These are phyloP conservation scores for Lactarius psammicola DNA, from an alignment of 768 basidiomycete genomes.

Conservation along the genomic window DNA sequence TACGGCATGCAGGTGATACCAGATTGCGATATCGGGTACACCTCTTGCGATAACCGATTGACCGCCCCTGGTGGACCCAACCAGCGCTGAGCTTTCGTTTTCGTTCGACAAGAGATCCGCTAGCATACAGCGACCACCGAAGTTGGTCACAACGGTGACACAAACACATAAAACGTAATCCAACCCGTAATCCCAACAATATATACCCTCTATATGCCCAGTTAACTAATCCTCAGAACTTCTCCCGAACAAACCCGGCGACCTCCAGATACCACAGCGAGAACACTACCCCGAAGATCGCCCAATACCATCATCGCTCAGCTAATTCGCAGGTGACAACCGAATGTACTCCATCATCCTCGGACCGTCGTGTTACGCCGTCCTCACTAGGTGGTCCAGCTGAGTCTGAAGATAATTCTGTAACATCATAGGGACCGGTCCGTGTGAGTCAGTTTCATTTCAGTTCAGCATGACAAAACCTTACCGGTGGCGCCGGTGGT, in stretches of 20 bases:
- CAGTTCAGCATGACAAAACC: neutral
- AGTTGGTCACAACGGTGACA: slow-evolving; percentile 2
- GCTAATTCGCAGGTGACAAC: neutral
- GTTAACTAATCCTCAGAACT: slow-evolving; percentile 13
- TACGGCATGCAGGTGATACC: neutral
- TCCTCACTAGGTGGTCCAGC: neutral
- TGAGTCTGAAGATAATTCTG: neutral
- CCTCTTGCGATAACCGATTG: slow-evolving; percentile 2
- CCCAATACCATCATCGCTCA: slow-evolving; percentile 28
- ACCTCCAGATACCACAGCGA: slow-evolving; percentile 30
- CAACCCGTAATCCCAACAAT: slow-evolving; percentile 16
- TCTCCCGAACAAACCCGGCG: slow-evolving; percentile 27
- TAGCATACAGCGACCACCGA: slow-evolving; percentile 17
- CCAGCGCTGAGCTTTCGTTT: slow-evolving; percentile 26
- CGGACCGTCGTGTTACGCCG: slow-evolving; percentile 6
- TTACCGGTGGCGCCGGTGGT: slow-evolving; percentile 21
- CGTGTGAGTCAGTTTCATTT: slow-evolving; percentile 13
- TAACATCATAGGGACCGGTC: slow-evolving; percentile 5
- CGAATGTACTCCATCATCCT: neutral
- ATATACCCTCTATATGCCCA: slow-evolving; percentile 8
- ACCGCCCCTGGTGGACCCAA: neutral
- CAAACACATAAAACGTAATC: slow-evolving; percentile 8
- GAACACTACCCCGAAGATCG: slow-evolving; percentile 25
- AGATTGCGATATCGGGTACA: neutral
- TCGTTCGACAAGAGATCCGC: slow-evolving; percentile 20